Percentiles rank a stretch among this genome's conserved stretches.
phyloP scores from a whole-genome alignment of 2,329 filamentous ascomycete species.

The Cryphonectria naterciae region DNA sequence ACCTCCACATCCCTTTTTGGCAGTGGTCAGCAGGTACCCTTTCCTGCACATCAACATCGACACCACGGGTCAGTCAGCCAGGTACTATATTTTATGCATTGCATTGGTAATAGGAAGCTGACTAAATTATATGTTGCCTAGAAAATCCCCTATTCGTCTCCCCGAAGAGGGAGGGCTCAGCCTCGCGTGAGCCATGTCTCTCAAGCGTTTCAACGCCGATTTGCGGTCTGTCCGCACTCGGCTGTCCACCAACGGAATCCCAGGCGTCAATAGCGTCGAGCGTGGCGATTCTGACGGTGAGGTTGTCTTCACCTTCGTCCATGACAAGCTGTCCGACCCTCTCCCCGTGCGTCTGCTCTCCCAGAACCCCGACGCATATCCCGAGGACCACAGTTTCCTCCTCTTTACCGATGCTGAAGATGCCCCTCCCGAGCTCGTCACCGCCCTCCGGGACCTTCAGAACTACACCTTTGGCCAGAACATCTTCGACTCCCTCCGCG shows the following conservation, averaged over 20 bases:
- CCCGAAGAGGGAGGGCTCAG: background rate
- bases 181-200: conserved; percentile 57
- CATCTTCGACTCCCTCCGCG: conserved; percentile 52
- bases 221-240: conserved; percentile 46
- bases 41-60: background rate
- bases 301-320: conserved; percentile 62
- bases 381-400: conserved; percentile 44
- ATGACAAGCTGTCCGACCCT: conserved; percentile 33
- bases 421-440: conserved; percentile 35
- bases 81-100: background rate
- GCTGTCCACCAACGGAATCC: conserved; percentile 41
- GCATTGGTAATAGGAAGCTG: background rate
- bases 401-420: conserved; percentile 48
- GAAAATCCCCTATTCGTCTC: background rate
- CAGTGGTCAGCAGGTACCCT: background rate
- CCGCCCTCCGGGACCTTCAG: conserved; percentile 50
- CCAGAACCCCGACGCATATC: conserved; percentile 44
- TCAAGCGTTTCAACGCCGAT: conserved; percentile 68
- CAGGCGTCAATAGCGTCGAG: conserved; percentile 55
- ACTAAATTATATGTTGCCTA: background rate
- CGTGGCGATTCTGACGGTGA: conserved; percentile 73
- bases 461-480: conserved; percentile 47
- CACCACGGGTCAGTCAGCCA: background rate
- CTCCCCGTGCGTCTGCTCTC: conserved; percentile 46
- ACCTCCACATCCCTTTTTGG: background rate